phyloP scores from a whole-genome alignment of 208 protist species.

The Leishmania aethiopica region DNA sequence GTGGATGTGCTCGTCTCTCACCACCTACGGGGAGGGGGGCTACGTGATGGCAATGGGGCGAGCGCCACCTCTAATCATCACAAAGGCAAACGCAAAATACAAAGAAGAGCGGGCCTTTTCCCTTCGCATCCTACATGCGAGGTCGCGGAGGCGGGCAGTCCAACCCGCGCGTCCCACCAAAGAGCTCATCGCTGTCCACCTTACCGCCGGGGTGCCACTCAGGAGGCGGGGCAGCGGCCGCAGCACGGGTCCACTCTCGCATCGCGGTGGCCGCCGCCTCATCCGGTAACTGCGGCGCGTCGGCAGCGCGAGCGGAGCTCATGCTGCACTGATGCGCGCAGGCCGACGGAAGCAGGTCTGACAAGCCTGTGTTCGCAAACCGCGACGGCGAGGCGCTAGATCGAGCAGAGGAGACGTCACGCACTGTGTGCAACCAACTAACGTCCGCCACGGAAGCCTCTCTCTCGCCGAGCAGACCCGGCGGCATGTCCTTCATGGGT shows the following conservation, averaged over 20 bases:
- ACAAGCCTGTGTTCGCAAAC: background rate
- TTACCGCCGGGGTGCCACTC: constrained; percentile 6
- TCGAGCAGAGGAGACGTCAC: background rate
- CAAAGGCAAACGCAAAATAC: background rate
- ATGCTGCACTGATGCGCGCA: background rate
- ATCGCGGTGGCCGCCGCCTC: constrained; percentile 10
- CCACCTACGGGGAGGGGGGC: background rate
- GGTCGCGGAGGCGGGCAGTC: constrained; percentile 15
- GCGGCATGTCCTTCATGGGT: constrained; percentile 2
- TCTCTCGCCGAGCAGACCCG: background rate
- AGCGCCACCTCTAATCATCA: background rate
- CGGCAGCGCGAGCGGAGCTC: background rate
- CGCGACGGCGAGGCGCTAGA: background rate
- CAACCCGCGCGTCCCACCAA: constrained; percentile 5
- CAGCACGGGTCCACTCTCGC: constrained; percentile 18
- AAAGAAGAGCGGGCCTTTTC: too few species aligned
- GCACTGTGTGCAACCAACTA: background rate
- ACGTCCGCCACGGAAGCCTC: background rate
- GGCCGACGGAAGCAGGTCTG: background rate
- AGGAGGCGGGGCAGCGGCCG: constrained; percentile 10
- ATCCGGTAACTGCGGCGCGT: background rate
- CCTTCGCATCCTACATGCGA: background rate
- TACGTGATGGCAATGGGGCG: background rate
- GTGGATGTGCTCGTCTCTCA: background rate
- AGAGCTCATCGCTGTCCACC: constrained; percentile 10